A percentile compares a stretch with the other conserved stretches of the same genome.
These are phyloP conservation scores for Capronia epimyces DNA, from an alignment of 2,329 filamentous ascomycete genomes.

Conservation along the genomic window DNA sequence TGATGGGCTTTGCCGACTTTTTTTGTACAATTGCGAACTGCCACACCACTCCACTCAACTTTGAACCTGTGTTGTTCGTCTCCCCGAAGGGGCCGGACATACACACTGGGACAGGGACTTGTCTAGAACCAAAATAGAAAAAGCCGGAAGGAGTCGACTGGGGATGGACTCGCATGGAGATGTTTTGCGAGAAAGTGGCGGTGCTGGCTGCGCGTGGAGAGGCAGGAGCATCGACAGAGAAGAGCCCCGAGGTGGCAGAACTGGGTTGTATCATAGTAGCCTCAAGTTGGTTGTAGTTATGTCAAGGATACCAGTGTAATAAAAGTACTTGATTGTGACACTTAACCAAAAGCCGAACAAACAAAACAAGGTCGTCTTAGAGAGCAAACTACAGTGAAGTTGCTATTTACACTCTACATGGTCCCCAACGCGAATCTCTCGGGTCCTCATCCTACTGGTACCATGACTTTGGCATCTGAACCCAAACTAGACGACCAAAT, in stretches of 20 bases:
- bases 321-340: conserved; percentile 1
- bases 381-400: too few relatives aligned
- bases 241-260: background rate
- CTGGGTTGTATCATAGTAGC: conserved; percentile 3
- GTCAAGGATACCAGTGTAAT: conserved; percentile 10
- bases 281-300: conserved; percentile 1
- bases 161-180: background rate
- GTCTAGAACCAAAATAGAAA: background rate
- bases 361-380: background rate
- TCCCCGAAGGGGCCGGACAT: background rate
- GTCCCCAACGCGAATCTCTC: too few relatives aligned
- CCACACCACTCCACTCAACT: conserved; percentile 23
- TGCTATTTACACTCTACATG: too few relatives aligned
- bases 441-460: too few relatives aligned
- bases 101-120: background rate
- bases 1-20: background rate
- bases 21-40: conserved; percentile 15
- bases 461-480: too few relatives aligned
- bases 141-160: background rate
- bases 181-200: background rate
- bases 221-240: background rate
- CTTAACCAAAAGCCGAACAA: too few relatives aligned
- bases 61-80: conserved; percentile 2
- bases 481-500: conserved; percentile 31
- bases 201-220: background rate